Base-by-base conservation (phyloP, 2,329 filamentous ascomycete species). In the Neofusicoccum parvum region DNA sequence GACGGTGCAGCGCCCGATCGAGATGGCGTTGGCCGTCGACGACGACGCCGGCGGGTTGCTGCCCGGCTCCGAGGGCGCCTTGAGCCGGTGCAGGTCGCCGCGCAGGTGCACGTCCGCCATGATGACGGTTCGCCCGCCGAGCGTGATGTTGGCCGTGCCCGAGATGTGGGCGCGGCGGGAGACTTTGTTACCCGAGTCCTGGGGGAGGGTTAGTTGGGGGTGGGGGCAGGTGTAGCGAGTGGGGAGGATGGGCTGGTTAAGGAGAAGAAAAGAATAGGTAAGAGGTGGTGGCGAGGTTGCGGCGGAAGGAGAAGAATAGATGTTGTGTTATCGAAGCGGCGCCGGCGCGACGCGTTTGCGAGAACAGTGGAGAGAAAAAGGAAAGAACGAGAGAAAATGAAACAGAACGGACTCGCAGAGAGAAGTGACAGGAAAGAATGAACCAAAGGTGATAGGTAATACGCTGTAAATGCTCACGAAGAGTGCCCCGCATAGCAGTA, bases 131-230 rank as follows among this genome's bases (percentile, higher is more conserved):
- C 79, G 96, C 69, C 95, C 95, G 71, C 93, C 95, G 1, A 99
- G 90, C 79, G 97, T 97, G 80, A 99, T 98, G 80, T 98, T 96
- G 72, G 96, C 93, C 23, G 94, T 97, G 73, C 95, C 95, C 74
- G 96, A 91, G 71, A 99, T 92, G 75, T 90, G 89, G 68, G 92
- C 92, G 71, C 92, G 92, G 70, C 95, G 92, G 45, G 94, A 94
- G 73, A 99, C 95, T 82, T 98, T 98, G 86, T 99, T 99, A 70
- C 95, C 95, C 2, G 94, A 97, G 80, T 98, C 94, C 94, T 96
- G 60, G 5, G 37, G 45, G 27, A 32, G 39, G 60, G 54, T 66
- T 34, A 67, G 64, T 10, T 12, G 45, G 5, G 3, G 48, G 43
- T 6, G 20, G 27, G 7, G n/a, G 41, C n/a, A 45, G 12, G 56